Base-by-base conservation (phyloP, 345 rosid species). In the Angophora floribunda region DNA sequence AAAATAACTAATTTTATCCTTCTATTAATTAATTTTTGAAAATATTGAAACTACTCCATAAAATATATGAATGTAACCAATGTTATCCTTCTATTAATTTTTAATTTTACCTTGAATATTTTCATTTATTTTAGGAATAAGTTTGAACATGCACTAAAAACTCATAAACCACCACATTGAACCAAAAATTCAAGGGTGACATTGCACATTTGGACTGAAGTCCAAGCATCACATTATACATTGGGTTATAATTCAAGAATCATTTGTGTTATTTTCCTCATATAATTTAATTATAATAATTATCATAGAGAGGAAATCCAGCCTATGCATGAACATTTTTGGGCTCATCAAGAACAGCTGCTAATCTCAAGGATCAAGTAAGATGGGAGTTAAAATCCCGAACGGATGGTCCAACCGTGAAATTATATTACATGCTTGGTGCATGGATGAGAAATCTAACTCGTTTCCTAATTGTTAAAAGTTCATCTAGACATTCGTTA, bases 81-180 rank as follows among this genome's bases (percentile, higher is more conserved):
- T 61, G 3, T 28, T 12, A 13, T 28, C 8, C 4, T 61, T 13
- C 32, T 32, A 61, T 61, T 61, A 13, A 61, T 61, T 61, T 36
- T 36, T 36, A 11, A 61, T 5, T 0, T 28, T 61, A 61, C 0
- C 28, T 28, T 61, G 3, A 13, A 61, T 6, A 61, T 26, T 61
- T 61, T 28, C 15, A 26, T 61, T 26, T 61, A 61, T 28, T 61
- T 61, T 10, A 28, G 1, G n/a, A 4, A 61, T 1, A 26, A 61
- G 26, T 28, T 61, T 13, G 16, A 61, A 61, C 4, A 61, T 13
- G 2, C 26, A 26, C 1, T 0, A 3, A 28, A 61, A 61, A 0
- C 1, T 28, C 1, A 28, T 26, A 2, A 7, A 6, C 0, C 0
- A 6, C 0, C 0, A 28, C 0, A 12, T 61, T 12, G 0, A 24